Conservation (phyloP, 2,329 filamentous ascomycete species). For the Talaromyces marneffei region DNA sequence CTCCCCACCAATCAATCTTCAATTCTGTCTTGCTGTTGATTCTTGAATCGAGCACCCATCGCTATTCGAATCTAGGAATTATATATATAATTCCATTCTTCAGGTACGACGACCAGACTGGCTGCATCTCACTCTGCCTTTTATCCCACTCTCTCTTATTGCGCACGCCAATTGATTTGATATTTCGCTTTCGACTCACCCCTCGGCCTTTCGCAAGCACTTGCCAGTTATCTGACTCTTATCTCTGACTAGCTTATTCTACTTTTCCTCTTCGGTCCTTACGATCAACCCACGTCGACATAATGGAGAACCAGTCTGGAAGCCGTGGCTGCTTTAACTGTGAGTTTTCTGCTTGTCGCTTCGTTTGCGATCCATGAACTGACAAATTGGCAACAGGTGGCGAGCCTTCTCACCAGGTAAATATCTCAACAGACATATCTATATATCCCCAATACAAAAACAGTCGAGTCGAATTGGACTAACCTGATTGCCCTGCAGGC, state of each 20-base stretch:
- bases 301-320: slow-evolving; percentile 47
- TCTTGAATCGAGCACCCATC: background rate
- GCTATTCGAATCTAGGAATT: background rate
- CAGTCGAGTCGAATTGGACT: background rate
- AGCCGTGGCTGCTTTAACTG: slow-evolving; percentile 56
- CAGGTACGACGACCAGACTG: background rate
- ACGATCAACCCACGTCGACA: slow-evolving; percentile 15
- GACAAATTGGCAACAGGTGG: slow-evolving; percentile 50
- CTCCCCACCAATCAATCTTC: background rate
- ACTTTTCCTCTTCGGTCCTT: background rate
- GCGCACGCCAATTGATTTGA: background rate
- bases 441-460: background rate
- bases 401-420: slow-evolving; percentile 69
- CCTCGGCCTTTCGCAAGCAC: background rate
- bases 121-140: background rate
- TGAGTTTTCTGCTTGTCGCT: slow-evolving; percentile 31
- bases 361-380: background rate
- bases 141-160: background rate
- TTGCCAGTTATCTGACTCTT: background rate
- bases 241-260: background rate
- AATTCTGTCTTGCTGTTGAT: background rate
- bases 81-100: slow-evolving; percentile 1
- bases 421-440: slow-evolving; percentile 21
- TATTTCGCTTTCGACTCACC: background rate
- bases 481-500: slow-evolving; percentile 47